These are phyloP conservation scores for Filobasidium wieringae DNA, from an alignment of 768 basidiomycete species.

Conservation along the genomic window DNA sequence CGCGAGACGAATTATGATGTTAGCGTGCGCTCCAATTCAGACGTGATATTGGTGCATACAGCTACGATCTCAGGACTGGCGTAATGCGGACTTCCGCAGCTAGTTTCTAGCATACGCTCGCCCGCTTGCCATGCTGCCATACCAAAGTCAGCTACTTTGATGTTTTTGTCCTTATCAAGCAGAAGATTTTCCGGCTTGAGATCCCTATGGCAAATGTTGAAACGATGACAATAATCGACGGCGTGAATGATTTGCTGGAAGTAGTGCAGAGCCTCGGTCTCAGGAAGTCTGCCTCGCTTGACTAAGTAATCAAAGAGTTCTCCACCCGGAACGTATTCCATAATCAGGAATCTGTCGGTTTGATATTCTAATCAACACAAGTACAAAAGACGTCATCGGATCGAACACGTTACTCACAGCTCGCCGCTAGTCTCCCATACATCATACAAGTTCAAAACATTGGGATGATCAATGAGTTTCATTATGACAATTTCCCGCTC, in stretches of 20 bases:
- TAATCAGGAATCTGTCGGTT: slow-evolving; percentile 51
- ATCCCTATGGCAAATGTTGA: slow-evolving; percentile 88
- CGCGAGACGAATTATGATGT: neutral
- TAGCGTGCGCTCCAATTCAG: no score
- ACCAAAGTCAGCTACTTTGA: slow-evolving; percentile 96
- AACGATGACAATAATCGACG: slow-evolving; percentile 84
- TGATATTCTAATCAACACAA: neutral
- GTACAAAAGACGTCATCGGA: neutral
- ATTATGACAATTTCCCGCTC: slow-evolving; percentile 93
- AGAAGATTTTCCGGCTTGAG: slow-evolving; percentile 90
- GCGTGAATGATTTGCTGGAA: slow-evolving; percentile 90
- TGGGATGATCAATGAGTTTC: slow-evolving; percentile 93
- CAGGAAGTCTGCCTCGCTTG: slow-evolving; percentile 57
- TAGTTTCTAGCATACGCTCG: slow-evolving; percentile 56
- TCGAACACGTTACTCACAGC: slow-evolving; percentile 45
- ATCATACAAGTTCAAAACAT: slow-evolving; percentile 86
- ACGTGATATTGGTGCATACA: slow-evolving; percentile 19
- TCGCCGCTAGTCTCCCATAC: slow-evolving; percentile 90
- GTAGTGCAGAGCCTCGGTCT: slow-evolving; percentile 64
- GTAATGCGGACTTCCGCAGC: slow-evolving; percentile 90
- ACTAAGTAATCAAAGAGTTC: slow-evolving; percentile 90
- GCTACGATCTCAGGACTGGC: slow-evolving; percentile 79
- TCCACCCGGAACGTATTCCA: slow-evolving; percentile 89
- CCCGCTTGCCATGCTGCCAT: slow-evolving; percentile 84
- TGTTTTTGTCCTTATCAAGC: slow-evolving; percentile 65